phyloP scores from a whole-genome alignment of 2,329 filamentous ascomycete genomes.

The Aspergillus quadricinctus region DNA sequence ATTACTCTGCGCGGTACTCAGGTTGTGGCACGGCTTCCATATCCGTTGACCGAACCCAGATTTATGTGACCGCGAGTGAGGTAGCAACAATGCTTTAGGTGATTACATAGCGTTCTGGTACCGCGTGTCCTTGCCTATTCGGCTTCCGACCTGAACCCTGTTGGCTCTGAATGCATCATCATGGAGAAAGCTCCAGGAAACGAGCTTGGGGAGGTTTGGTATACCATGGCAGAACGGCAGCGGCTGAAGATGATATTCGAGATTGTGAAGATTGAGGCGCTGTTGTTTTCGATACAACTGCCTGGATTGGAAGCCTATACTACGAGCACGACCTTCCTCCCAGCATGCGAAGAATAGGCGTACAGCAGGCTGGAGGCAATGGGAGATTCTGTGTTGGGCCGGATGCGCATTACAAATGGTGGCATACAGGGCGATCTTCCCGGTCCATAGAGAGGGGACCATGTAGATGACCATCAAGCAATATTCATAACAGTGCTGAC shows the following conservation, averaged over 20 bases:
- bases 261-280: constrained; percentile 17
- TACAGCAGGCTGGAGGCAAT: too few species aligned
- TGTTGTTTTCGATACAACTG: constrained; percentile 11
- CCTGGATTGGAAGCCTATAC: constrained; percentile 19
- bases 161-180: constrained; percentile 39
- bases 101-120: constrained; percentile 28
- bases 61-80: constrained; percentile 32
- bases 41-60: constrained; percentile 23
- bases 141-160: constrained; percentile 29
- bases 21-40: constrained; percentile 23
- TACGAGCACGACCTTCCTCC: constrained; percentile 8
- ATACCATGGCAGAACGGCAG: constrained; percentile 11
- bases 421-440: not conserved
- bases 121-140: constrained; percentile 34
- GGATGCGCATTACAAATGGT: constrained; percentile 1
- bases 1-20: constrained; percentile 17
- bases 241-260: constrained; percentile 11
- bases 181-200: constrained; percentile 32
- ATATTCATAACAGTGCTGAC: too few species aligned
- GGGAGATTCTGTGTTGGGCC: constrained; percentile 2
- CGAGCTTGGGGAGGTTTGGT: constrained; percentile 31
- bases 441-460: constrained; percentile 2
- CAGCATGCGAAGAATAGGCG: not conserved
- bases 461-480: too few species aligned
- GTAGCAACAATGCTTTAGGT: constrained; percentile 36